phyloP scores from a whole-genome alignment of 106 monocot genomes.

The Apostasia shenzhenica region DNA sequence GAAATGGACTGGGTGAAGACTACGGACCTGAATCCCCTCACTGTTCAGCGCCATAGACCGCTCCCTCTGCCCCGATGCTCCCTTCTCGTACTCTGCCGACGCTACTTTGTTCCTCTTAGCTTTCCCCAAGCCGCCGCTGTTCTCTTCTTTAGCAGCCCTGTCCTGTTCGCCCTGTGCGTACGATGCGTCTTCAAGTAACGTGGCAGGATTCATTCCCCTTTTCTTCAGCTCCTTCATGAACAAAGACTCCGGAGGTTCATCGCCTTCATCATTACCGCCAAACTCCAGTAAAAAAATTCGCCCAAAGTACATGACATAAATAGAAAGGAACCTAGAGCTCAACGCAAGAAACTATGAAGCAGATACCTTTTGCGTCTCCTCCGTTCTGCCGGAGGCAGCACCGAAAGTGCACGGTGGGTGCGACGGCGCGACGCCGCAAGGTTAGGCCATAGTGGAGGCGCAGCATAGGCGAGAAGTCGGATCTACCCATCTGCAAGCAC shows the following conservation, averaged over 20 bases:
- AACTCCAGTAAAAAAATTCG: neutral
- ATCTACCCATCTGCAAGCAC: conserved; percentile 25
- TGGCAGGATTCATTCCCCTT: conserved; percentile 66
- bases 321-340: neutral
- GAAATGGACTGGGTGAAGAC: neutral
- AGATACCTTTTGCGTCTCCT: conserved; percentile 26
- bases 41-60: conserved; percentile 60
- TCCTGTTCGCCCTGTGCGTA: neutral
- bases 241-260: conserved; percentile 77
- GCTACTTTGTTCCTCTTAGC: conserved; percentile 23
- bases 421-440: conserved; percentile 2
- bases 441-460: conserved; percentile 8
- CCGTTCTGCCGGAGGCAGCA: conserved; percentile 25
- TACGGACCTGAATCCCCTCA: conserved; percentile 64
- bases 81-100: conserved; percentile 19
- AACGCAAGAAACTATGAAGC: neutral
- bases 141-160: conserved; percentile 14
- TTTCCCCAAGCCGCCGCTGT: conserved; percentile 5
- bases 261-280: conserved; percentile 17
- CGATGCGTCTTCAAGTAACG: conserved; percentile 34
- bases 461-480: conserved; percentile 14
- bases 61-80: conserved; percentile 24
- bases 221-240: conserved; percentile 92
- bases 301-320: neutral
- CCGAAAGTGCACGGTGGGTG: conserved; percentile 9